A percentile compares a stretch with the other conserved stretches of the same genome.
Conservation (phyloP, 305 asterid genomes). For the Solanum aculeatissimum region DNA sequence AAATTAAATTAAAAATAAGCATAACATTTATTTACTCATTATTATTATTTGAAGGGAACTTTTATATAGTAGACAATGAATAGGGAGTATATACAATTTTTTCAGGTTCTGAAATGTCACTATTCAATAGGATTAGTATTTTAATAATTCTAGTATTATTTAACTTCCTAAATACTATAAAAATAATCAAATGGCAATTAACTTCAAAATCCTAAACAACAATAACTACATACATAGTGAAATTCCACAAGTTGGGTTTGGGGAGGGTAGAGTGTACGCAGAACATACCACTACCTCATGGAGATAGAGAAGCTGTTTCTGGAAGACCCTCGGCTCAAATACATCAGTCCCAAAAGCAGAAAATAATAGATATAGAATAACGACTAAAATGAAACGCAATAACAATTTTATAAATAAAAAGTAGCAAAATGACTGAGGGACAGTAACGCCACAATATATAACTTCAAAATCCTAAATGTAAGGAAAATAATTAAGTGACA, state of each 20-base stretch:
- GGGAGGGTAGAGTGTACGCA: too few species aligned
- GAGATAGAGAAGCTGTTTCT: too few species aligned
- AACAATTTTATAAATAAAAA: too few species aligned
- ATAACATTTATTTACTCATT: background rate
- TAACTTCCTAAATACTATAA: background rate
- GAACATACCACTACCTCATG: too few species aligned
- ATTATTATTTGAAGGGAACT: background rate
- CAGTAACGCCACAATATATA: too few species aligned
- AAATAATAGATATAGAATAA: too few species aligned
- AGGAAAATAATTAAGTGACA: background rate
- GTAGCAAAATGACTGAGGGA: too few species aligned
- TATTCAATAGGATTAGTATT: background rate
- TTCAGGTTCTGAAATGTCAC: background rate
- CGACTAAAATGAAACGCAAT: too few species aligned
- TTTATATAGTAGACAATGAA: background rate
- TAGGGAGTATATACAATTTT: background rate
- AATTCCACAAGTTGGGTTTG: too few species aligned
- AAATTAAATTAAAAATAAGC: background rate
- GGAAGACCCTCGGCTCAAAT: too few species aligned
- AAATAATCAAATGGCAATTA: background rate
- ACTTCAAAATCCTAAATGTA: background rate
- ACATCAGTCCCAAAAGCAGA: too few species aligned
- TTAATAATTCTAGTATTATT: background rate
- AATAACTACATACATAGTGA: too few species aligned
- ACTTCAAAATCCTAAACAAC: background rate